Conservation (phyloP, 495 filamentous ascomycete species). For the Pseudomonodictys pantanalensis region DNA sequence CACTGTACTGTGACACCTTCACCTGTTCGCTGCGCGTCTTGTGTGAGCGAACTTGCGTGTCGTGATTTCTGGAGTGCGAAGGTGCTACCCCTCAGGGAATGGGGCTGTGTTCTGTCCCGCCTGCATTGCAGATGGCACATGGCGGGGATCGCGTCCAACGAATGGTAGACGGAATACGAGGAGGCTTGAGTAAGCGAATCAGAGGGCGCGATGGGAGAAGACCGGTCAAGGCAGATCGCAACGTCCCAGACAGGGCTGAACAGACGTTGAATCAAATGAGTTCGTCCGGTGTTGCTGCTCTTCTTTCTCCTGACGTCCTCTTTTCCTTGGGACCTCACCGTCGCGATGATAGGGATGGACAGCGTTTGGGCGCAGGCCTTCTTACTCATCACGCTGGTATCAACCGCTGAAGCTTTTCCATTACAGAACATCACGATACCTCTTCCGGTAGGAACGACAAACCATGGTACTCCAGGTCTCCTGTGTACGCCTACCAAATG, state of each 20-base stretch:
- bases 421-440: constrained; percentile 22
- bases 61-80: too few relatives aligned
- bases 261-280: not conserved
- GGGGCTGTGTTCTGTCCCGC: not conserved
- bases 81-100: too few relatives aligned
- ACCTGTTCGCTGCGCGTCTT: too few relatives aligned
- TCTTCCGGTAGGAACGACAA: constrained; percentile 13
- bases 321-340: not conserved
- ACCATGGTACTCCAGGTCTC: constrained; percentile 17
- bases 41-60: too few relatives aligned
- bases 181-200: not conserved
- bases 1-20: too few relatives aligned
- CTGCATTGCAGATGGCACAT: not conserved
- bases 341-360: not conserved
- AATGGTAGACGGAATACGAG: not conserved
- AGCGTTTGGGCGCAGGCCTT: not conserved
- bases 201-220: not conserved
- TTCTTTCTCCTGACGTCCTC: not conserved
- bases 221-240: not conserved
- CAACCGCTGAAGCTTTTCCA: not conserved
- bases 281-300: not conserved
- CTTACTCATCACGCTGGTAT: not conserved
- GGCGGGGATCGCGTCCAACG: not conserved
- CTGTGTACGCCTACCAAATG: constrained; percentile 28
- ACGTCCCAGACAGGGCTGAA: not conserved